These are phyloP conservation scores for Microcyclospora tardicrescens DNA, from an alignment of 2,329 filamentous ascomycete genomes.

Conservation along the genomic window DNA sequence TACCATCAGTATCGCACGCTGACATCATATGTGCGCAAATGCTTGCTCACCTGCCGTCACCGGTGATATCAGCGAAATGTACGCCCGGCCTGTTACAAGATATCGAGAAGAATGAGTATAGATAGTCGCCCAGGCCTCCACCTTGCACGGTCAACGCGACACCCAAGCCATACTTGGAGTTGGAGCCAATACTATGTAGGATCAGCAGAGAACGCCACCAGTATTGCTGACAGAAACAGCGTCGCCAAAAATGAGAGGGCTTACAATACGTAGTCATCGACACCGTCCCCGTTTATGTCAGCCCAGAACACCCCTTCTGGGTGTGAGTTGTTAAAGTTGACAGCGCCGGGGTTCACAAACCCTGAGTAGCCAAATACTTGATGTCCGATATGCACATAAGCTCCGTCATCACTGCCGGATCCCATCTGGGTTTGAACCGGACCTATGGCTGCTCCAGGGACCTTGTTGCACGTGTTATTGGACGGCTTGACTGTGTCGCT, in stretches of 20 bases:
- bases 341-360: slow-evolving; percentile 1
- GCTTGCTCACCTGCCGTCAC: slow-evolving; percentile 1
- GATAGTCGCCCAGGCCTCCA: slow-evolving; percentile 1
- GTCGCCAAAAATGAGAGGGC: background rate
- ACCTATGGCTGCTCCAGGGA: background rate
- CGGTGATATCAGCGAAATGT: slow-evolving; percentile 3
- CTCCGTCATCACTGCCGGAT: slow-evolving; percentile 2
- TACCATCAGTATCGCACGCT: too few species aligned
- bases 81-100: slow-evolving; percentile 2
- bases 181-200: background rate
- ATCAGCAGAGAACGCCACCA: background rate
- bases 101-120: background rate
- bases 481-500: background rate
- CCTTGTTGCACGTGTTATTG: slow-evolving; percentile 1
- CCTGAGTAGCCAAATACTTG: slow-evolving; percentile 1
- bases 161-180: slow-evolving; percentile 1
- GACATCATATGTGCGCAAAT: background rate
- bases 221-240: too few species aligned
- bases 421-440: slow-evolving; percentile 4
- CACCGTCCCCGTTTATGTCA: slow-evolving; percentile 4
- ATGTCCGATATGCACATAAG: slow-evolving; percentile 1
- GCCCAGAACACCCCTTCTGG: slow-evolving; percentile 4
- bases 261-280: slow-evolving; percentile 5
- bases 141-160: slow-evolving; percentile 1
- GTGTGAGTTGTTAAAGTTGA: slow-evolving; percentile 3